Base-by-base conservation (phyloP, 345 rosid species). In the Camelina laxa region DNA sequence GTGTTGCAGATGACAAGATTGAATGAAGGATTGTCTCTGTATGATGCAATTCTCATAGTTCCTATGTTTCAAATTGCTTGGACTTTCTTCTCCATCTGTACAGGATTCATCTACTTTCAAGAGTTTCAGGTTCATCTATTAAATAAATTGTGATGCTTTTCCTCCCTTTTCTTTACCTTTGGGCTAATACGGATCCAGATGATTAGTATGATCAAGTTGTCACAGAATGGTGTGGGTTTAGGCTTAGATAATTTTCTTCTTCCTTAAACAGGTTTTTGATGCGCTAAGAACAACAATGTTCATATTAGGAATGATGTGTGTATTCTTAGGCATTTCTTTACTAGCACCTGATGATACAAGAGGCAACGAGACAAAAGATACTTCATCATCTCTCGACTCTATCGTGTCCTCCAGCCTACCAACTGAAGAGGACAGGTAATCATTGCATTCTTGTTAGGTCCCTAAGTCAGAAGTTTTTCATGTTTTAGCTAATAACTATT, bases 1-100 rank as follows among this genome's bases (percentile, higher is more conserved):
- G 22, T 72, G 67, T 35, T 82, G 76, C 93, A 95, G 99, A 87
- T 92, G 99, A 80, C 99, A 53, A 87, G 99, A 75, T 81, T 95
- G 83, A 95, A 95, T 72, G 99, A 92, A 79, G 99, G 99, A 58
- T 81, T 95, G 81, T 79, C 99, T 19, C 78, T 89, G 36, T 95
- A 87, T 42, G 99, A 95, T 80, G 99, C 99, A 65, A 90, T 95
- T 73, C 92, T 92, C 58, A 95, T 95, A 67, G 99, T 95, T 83
- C 99, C 99, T 6, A 95, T 95, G 99, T 95, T 95, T 84, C 97
- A 95, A 84, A 95, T 95, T 82, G 97, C 90, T 64, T 95, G 99
- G 99, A 92, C 99, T 67, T 95, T 92, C 89, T 91, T 95, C 82
- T 95, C 99, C 73, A 95, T 95, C 45, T 92, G 91, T 87, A 95